Conservation (phyloP, 73 alveolate genomes). For the Symbiodinium pilosum region DNA sequence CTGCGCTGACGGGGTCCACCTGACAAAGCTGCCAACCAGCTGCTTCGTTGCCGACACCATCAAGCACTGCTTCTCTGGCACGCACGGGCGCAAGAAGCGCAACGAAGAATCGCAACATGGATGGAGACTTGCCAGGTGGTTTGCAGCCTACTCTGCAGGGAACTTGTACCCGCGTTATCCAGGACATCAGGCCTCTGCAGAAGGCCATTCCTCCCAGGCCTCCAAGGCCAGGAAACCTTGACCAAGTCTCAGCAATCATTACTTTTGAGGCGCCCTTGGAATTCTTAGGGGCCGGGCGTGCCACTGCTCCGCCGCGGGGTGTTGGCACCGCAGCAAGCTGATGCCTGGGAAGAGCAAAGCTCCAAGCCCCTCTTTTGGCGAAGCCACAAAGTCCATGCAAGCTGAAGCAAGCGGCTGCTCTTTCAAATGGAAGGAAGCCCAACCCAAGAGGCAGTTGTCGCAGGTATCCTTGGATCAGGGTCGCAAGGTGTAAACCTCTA, state of each 20-base stretch:
- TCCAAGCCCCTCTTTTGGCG: no score
- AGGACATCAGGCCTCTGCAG: conserved; percentile 7
- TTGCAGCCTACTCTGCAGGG: no score
- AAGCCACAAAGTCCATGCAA: no score
- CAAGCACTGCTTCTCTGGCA: no score
- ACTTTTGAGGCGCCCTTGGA: no score
- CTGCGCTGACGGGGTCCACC: neutral
- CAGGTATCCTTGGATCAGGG: neutral
- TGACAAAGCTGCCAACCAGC: no score
- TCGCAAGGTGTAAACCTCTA: no score
- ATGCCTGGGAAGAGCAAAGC: neutral
- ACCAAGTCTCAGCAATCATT: neutral
- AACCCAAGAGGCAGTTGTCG: neutral
- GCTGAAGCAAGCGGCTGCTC: neutral
- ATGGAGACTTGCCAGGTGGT: no score
- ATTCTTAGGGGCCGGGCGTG: neutral
- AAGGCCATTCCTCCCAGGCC: neutral
- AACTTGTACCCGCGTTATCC: no score
- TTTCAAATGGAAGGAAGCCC: neutral
- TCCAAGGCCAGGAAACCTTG: neutral
- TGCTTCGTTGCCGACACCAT: no score
- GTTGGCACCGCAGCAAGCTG: neutral
- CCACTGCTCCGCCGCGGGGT: neutral
- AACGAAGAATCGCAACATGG: no score
- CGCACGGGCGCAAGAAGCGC: no score